Percentiles rank a stretch among this genome's conserved stretches.
Evolutionary conservation across 2,329 filamentous ascomycete genomes (phyloP).

Genomic region (Cucurbitaria berberidis): DNA sequence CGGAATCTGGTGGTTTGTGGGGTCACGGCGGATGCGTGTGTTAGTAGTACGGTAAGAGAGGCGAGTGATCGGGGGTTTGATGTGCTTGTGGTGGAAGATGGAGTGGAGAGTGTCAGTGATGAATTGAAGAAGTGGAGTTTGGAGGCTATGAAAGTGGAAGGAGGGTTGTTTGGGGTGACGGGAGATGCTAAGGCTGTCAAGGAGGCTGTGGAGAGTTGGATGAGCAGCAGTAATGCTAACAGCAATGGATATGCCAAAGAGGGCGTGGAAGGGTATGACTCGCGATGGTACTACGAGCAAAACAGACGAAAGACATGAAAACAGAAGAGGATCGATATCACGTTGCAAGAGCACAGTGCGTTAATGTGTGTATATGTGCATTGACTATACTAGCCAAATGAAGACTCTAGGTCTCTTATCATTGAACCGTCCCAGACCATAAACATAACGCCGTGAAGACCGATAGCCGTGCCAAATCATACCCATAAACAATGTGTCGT

Average conservation of each 20-base stretch:
- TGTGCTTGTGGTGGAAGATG: conserved; percentile 59
- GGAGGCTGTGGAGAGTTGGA: conserved; percentile 33
- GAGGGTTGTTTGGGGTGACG: conserved; percentile 39
- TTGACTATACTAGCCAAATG: conserved; percentile 35
- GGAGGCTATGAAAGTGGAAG: conserved; percentile 34
- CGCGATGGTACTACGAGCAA: conserved; percentile 3
- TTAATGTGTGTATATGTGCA: conserved; percentile 25
- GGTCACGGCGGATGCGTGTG: conserved; percentile 63
- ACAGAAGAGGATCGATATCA: not conserved
- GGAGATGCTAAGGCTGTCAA: conserved; percentile 26
- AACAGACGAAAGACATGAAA: not conserved
- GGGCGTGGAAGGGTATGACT: not conserved
- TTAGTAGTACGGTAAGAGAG: conserved; percentile 62
- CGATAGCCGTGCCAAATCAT: conserved; percentile 37
- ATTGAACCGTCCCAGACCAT: conserved; percentile 34
- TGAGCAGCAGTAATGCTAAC: conserved; percentile 1
- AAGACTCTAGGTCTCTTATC: conserved; percentile 26
- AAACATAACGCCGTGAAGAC: conserved; percentile 40
- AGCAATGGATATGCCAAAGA: not conserved
- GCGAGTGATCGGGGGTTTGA: conserved; percentile 63
- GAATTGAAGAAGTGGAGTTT: conserved; percentile 40
- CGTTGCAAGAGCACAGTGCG: not conserved
- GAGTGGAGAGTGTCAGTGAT: conserved; percentile 41
- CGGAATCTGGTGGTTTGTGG: conserved; percentile 61
- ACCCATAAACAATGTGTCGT: conserved; percentile 33